A percentile compares a stretch with the other conserved stretches of the same genome.
Conservation (phyloP, 495 filamentous ascomycete genomes). For the Poronia punctata region DNA sequence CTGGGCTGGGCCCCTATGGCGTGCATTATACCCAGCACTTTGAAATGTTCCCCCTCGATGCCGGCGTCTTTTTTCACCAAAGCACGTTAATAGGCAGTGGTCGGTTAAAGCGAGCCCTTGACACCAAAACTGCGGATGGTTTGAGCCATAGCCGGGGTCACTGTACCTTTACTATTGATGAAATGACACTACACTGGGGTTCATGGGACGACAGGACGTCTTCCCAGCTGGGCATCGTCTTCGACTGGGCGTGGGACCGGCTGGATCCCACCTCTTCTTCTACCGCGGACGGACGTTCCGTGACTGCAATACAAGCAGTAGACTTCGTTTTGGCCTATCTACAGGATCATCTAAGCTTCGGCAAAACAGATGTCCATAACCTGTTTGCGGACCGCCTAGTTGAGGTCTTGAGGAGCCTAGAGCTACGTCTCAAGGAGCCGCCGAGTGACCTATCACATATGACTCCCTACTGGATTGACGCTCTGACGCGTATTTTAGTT, state of each 20-base stretch:
- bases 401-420: constrained; percentile 38
- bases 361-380: constrained; percentile 19
- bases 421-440: constrained; percentile 24
- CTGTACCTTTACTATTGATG: constrained; percentile 38
- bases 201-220: constrained; percentile 63
- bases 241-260: constrained; percentile 49
- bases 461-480: constrained; percentile 17
- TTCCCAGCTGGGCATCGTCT: constrained; percentile 55
- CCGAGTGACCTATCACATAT: constrained; percentile 3
- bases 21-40: constrained; percentile 70
- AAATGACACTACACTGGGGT: constrained; percentile 54
- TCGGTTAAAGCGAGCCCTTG: constrained; percentile 48
- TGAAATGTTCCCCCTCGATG: constrained; percentile 56
- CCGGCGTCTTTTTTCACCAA: constrained; percentile 69
- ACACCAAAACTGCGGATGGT: constrained; percentile 20
- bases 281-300: neutral
- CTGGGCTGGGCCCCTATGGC: constrained; percentile 52
- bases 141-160: constrained; percentile 21
- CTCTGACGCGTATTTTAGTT: constrained; percentile 21
- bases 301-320: constrained; percentile 20
- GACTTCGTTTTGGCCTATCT: constrained; percentile 38
- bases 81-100: constrained; percentile 72
- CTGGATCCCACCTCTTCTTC: constrained; percentile 13
- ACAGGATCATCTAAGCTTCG: constrained; percentile 29
- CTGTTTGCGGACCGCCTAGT: constrained; percentile 38